Conservation (phyloP, 73 alveolate species). For the Diophrys appendiculata region DNA sequence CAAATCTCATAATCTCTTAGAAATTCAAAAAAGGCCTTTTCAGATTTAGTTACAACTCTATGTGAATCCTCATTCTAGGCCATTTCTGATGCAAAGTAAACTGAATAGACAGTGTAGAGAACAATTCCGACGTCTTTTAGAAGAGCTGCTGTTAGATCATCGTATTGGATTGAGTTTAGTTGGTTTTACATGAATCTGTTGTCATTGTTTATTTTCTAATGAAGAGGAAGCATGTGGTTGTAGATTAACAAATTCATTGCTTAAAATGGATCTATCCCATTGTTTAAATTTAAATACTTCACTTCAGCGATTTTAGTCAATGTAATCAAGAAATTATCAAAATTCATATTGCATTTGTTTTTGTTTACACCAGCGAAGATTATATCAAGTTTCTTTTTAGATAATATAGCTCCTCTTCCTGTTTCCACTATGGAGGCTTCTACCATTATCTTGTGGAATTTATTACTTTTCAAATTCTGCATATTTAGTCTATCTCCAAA, state of each 20-base stretch:
- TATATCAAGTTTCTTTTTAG: constrained; percentile 57
- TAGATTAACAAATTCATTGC: constrained; percentile 51
- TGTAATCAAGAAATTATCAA: constrained; percentile 53
- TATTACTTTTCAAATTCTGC: constrained; percentile 35
- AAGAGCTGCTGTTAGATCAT: not conserved
- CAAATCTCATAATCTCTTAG: constrained; percentile 67
- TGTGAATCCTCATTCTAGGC: constrained; percentile 25
- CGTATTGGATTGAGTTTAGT: not conserved
- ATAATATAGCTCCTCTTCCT: not conserved
- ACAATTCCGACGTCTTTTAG: constrained; percentile 15
- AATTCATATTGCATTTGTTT: constrained; percentile 59
- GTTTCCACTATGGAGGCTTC: constrained; percentile 51
- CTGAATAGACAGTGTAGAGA: constrained; percentile 46
- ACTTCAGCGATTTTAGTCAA: constrained; percentile 53
- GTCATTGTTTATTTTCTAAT: constrained; percentile 3
- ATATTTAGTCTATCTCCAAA: constrained; percentile 63
- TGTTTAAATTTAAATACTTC: constrained; percentile 9
- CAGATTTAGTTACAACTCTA: constrained; percentile 25
- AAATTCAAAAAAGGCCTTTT: constrained; percentile 48
- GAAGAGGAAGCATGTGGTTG: constrained; percentile 54
- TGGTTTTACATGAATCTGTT: not conserved
- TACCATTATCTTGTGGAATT: constrained; percentile 59
- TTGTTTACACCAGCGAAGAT: constrained; percentile 54
- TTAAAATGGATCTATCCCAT: constrained; percentile 34
- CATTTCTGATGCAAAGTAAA: constrained; percentile 60